Conservation (phyloP, 306 rosid genomes). For the Acacia acuminata region DNA sequence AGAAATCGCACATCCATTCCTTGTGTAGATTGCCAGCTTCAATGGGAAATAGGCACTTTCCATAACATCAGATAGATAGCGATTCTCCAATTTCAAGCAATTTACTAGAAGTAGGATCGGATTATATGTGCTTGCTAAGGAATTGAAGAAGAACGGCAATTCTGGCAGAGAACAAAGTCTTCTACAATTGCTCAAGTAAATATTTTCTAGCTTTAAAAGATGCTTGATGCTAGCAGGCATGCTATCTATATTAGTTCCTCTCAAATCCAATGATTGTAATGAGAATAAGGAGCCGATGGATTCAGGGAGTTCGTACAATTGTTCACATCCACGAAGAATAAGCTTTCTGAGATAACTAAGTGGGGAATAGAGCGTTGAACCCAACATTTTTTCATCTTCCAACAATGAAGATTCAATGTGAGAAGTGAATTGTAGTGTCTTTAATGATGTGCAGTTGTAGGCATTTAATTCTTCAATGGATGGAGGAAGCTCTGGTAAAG, state of each 20-base stretch:
- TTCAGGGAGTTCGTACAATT: too few relatives aligned
- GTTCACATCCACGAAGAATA: too few relatives aligned
- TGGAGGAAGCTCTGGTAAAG: constrained; percentile 30
- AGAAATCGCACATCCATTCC: too few relatives aligned
- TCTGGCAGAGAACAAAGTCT: neutral
- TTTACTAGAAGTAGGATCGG: too few relatives aligned
- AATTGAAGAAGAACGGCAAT: neutral
- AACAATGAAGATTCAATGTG: neutral
- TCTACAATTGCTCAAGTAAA: too few relatives aligned
- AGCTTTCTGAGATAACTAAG: neutral
- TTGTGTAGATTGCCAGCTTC: too few relatives aligned
- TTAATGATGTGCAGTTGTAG: constrained; percentile 4
- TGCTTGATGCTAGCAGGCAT: neutral
- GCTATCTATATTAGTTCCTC: neutral
- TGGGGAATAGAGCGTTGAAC: neutral
- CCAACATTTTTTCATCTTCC: neutral
- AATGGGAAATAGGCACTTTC: too few relatives aligned
- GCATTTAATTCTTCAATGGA: constrained; percentile 2
- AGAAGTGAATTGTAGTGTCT: neutral
- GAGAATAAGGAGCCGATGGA: neutral
- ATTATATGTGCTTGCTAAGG: too few relatives aligned
- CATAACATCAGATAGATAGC: too few relatives aligned
- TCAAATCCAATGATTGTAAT: neutral
- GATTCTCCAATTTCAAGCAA: too few relatives aligned
- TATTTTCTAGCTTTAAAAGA: neutral